Percentiles rank a stretch among this genome's conserved stretches.
These are phyloP conservation scores for Quercus agrifolia DNA, from an alignment of 306 rosid genomes.

Conservation along the genomic window DNA sequence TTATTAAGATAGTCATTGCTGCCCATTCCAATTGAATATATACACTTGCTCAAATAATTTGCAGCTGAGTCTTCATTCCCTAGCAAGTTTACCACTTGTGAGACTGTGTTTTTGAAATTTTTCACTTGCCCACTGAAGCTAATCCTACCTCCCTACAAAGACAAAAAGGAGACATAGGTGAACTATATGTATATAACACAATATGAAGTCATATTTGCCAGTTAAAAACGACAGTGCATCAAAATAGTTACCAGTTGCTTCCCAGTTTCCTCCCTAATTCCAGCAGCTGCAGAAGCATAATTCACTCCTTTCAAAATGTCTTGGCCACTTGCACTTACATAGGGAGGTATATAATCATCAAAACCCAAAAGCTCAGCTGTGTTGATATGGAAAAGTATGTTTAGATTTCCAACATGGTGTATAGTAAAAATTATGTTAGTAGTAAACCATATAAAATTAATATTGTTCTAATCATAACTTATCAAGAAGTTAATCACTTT, in stretches of 20 bases:
- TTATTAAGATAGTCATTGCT: conserved; percentile 97
- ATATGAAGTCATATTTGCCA: not conserved
- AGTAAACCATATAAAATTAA: no score
- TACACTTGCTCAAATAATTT: conserved; percentile 64
- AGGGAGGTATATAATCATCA: conserved; percentile 67
- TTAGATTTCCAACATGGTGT: not conserved
- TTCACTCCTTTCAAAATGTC: conserved; percentile 73
- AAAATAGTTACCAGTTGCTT: conserved; percentile 60
- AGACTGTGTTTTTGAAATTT: conserved; percentile 64
- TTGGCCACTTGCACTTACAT: conserved; percentile 51
- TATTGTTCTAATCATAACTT: no score
- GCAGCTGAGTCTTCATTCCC: conserved; percentile 63
- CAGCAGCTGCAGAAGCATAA: conserved; percentile 98
- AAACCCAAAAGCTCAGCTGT: conserved; percentile 85
- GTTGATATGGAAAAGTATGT: not conserved
- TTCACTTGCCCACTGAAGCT: conserved; percentile 76
- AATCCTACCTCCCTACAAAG: conserved; percentile 73
- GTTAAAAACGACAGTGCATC: not conserved
- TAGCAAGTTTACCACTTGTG: conserved; percentile 57
- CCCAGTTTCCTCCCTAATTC: conserved; percentile 95
- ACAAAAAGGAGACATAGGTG: not conserved
- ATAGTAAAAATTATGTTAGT: no score
- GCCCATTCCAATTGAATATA: conserved; percentile 83
- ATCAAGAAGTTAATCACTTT: no score
- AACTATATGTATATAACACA: not conserved